A percentile compares a stretch with the other conserved stretches of the same genome.
phyloP scores from a whole-genome alignment of 768 basidiomycete genomes.

The Pleurotus tuoliensis region DNA sequence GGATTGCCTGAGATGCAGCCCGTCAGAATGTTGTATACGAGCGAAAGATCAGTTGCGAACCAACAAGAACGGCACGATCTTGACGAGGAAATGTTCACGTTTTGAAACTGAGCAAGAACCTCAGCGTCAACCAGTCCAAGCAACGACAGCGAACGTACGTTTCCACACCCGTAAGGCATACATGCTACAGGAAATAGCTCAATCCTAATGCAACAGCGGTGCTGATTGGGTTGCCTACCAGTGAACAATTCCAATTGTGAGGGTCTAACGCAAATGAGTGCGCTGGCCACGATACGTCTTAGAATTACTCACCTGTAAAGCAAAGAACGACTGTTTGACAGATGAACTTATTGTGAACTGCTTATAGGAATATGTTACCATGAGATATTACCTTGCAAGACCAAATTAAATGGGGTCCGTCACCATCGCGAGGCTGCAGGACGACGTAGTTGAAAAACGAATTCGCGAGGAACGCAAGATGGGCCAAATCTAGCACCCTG shows the following conservation, averaged over 20 bases:
- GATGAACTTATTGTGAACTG: too few relatives aligned
- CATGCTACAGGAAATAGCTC: not conserved
- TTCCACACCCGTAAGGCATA: conserved; percentile 1
- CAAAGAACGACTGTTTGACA: not conserved
- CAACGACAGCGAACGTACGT: not conserved
- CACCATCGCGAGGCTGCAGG: not conserved
- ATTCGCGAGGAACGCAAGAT: not conserved
- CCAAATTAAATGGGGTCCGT: not conserved
- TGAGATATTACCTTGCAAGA: not conserved
- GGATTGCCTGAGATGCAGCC: not conserved
- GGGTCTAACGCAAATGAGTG: not conserved
- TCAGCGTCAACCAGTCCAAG: not conserved
- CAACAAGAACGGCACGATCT: not conserved
- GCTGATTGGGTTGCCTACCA: not conserved
- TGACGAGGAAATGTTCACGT: not conserved
- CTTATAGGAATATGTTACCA: not conserved
- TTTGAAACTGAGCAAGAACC: not conserved
- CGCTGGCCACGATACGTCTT: too few relatives aligned
- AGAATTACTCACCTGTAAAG: not conserved
- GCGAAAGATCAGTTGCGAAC: not conserved
- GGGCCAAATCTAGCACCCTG: not conserved
- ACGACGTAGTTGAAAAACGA: conserved; percentile 4
- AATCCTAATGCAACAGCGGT: not conserved
- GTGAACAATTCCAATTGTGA: conserved; percentile 3
- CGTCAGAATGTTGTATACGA: not conserved